Evolutionary conservation across 2,329 filamentous ascomycete species (phyloP).

Genomic region (Alternaria conjuncta): DNA sequence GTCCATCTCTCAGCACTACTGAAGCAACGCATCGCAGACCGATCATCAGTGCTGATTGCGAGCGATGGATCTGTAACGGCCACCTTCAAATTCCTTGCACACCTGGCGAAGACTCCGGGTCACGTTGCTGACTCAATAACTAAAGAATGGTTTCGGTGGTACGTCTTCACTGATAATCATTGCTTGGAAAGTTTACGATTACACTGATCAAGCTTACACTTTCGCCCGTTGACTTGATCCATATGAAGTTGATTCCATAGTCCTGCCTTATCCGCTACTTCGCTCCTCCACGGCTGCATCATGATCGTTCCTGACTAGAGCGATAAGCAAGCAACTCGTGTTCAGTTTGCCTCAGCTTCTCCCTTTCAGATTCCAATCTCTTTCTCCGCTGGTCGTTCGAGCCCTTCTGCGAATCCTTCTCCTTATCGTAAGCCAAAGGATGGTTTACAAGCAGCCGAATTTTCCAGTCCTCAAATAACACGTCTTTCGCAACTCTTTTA

Average conservation of each 20-base stretch:
- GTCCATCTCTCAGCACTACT: neutral
- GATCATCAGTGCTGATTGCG: neutral
- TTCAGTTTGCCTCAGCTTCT: neutral
- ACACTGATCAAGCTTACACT: neutral
- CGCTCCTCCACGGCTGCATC: neutral
- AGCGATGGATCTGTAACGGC: neutral
- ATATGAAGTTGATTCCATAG: neutral
- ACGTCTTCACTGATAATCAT: neutral
- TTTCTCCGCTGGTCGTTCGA: slow-evolving; percentile 4
- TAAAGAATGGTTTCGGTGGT: neutral
- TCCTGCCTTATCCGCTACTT: neutral
- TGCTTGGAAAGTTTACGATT: neutral
- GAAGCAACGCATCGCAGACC: neutral
- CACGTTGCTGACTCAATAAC: neutral
- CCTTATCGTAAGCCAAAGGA: slow-evolving; percentile 1
- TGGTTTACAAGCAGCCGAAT: slow-evolving; percentile 1
- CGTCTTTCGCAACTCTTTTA: neutral
- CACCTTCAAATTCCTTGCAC: neutral
- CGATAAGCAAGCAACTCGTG: slow-evolving; percentile 3
- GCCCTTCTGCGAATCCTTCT: slow-evolving; percentile 1
- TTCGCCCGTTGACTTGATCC: neutral
- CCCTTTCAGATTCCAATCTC: slow-evolving; percentile 1
- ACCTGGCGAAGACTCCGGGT: neutral
- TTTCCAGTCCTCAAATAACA: slow-evolving; percentile 1
- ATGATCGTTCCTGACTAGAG: neutral